Base-by-base conservation (phyloP, 352 stramenopile species). In the Phytophthora ohioensis region DNA sequence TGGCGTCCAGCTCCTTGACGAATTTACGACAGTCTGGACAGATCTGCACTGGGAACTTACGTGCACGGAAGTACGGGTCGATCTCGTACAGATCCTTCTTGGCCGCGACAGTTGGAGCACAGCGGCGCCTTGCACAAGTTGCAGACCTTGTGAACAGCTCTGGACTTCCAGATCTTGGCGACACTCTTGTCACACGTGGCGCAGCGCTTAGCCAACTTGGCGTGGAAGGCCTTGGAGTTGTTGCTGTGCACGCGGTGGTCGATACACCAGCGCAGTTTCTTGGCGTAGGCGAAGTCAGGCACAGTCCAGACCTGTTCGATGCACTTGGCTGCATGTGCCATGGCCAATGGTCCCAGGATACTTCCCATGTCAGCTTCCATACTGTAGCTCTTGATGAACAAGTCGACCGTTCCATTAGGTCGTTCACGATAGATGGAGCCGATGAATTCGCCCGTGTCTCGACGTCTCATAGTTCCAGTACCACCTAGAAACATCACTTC, bases 401-500 rank as follows among this genome's bases (percentile, higher is more conserved):
- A 34, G n/a, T 80, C 72, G 41, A 80, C 72, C 17, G 63, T 77
- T 59, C 68, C 68, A 31, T 76, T 73, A 35, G 58, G 54, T 61
- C 68, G 52, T 46, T 73, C 53, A 21, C 68, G 64, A 21, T 80
- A 77, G 49, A 77, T 75, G 27, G 68, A 77, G 41, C 73, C 73
- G 46, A 88, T 77, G 35, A 69, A 69, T 30, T 88, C 78, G 56
- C 80, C 80, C 32, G 69, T 78, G 13, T 74, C 71, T 0, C 47
- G 63, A n/a, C 64, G 67, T 31, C 47, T 47, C 43, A 84, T 60
- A 1, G 79, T 81, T 15, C 80, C 76, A 3, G 73, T 83, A 15
- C 78, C 78, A 10, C 68, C 64, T 13, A 84, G 39, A 41, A 80
- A 85, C 70, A 81, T 75, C 45, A 85, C 61, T 48, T 85, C 80